Evolutionary conservation across 164 flowering plant species (phyloP).

Genomic region (Cinnamomum micranthum): DNA sequence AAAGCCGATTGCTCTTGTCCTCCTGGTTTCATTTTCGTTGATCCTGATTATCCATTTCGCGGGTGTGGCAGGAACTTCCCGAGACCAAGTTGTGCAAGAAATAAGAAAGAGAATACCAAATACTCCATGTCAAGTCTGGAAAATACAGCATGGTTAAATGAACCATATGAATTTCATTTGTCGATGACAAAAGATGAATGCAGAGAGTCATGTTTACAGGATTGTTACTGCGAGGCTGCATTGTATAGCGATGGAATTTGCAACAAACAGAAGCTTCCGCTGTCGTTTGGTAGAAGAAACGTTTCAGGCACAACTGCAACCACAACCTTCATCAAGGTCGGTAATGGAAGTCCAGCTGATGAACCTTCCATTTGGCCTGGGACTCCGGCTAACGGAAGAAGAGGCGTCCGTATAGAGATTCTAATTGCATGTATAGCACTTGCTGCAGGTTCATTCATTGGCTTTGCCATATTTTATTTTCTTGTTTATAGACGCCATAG

Average conservation of each 20-base stretch:
- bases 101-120: slow-evolving; percentile 1
- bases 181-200: slow-evolving; percentile 27
- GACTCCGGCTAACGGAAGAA: neutral
- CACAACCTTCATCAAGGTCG: slow-evolving; percentile 1
- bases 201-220: slow-evolving; percentile 29
- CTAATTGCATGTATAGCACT: neutral
- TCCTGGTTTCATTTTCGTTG: neutral
- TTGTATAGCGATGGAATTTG: slow-evolving; percentile 5
- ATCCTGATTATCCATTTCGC: slow-evolving; percentile 16
- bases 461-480: neutral
- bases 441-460: neutral
- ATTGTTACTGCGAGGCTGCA: slow-evolving; percentile 35
- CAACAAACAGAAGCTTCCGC: slow-evolving; percentile 25
- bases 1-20: slow-evolving; percentile 30
- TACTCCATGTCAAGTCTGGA: neutral
- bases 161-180: neutral
- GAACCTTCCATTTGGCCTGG: neutral
- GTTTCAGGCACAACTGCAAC: neutral
- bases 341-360: neutral
- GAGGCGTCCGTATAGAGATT: neutral
- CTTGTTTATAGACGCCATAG: slow-evolving; percentile 1
- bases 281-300: slow-evolving; percentile 20
- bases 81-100: slow-evolving; percentile 14
- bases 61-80: slow-evolving; percentile 28
- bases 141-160: slow-evolving; percentile 27